These are phyloP conservation scores for Laburnicola sp. DNA, from an alignment of 2,329 filamentous ascomycete species.

Conservation along the genomic window DNA sequence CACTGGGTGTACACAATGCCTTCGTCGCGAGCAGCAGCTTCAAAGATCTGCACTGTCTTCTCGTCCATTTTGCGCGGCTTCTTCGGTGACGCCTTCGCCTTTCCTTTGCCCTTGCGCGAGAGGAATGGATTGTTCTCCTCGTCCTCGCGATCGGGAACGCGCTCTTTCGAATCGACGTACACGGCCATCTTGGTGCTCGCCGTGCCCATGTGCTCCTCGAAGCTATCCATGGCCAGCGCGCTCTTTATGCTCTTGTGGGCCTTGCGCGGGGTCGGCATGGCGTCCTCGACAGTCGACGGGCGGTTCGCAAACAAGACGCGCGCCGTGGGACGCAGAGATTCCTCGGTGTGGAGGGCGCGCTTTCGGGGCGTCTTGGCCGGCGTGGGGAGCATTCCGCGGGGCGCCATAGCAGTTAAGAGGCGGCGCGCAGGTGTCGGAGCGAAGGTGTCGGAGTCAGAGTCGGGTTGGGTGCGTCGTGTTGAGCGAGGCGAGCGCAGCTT, in stretches of 20 bases:
- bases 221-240: slow-evolving; percentile 44
- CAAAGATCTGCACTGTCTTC: slow-evolving; percentile 62
- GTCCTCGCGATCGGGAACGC: slow-evolving; percentile 67
- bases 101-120: slow-evolving; percentile 50
- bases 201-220: slow-evolving; percentile 55
- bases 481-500: slow-evolving; percentile 36
- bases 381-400: slow-evolving; percentile 68
- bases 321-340: slow-evolving; percentile 53
- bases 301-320: slow-evolving; percentile 63
- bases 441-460: slow-evolving; percentile 37
- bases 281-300: slow-evolving; percentile 63
- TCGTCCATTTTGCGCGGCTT: slow-evolving; percentile 58
- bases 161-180: slow-evolving; percentile 78
- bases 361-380: slow-evolving; percentile 77
- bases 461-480: slow-evolving; percentile 34
- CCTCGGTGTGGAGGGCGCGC: slow-evolving; percentile 48
- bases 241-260: slow-evolving; percentile 61
- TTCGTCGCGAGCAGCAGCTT: slow-evolving; percentile 67
- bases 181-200: slow-evolving; percentile 67
- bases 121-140: slow-evolving; percentile 74
- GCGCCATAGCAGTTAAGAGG: slow-evolving; percentile 31
- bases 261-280: slow-evolving; percentile 63
- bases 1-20: slow-evolving; percentile 79
- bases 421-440: slow-evolving; percentile 33
- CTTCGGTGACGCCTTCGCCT: slow-evolving; percentile 56